These are phyloP conservation scores for Scenedesmus sp. DNA, from an alignment of 163 green algal genomes.

Conservation along the genomic window DNA sequence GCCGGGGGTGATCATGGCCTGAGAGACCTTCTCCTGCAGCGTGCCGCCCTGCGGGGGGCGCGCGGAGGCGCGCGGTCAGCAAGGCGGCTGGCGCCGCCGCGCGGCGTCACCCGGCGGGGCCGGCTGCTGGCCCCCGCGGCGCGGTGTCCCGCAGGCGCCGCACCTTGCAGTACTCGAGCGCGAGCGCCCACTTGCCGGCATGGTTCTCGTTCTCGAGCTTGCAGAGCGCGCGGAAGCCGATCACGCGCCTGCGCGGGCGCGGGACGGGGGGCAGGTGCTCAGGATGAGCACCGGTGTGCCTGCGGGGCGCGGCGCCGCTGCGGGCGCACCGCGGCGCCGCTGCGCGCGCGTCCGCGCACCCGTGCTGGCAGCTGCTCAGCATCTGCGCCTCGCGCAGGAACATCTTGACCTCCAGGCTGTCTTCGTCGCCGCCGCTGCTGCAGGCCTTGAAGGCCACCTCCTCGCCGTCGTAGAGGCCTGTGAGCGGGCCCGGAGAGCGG, in stretches of 20 bases:
- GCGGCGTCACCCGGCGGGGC: not conserved
- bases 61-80: not conserved
- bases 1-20: conserved; percentile 8
- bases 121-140: not conserved
- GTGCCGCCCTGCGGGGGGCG: not conserved
- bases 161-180: conserved; percentile 18
- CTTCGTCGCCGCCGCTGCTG: too few species aligned
- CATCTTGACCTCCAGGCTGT: too few species aligned
- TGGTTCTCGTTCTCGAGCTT: not conserved
- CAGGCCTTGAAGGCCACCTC: not conserved
- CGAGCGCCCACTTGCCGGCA: not conserved
- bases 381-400: not conserved
- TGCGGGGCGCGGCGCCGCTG: too few species aligned
- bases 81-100: not conserved
- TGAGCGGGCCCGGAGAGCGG: too few species aligned
- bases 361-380: not conserved
- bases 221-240: not conserved
- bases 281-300: too few species aligned
- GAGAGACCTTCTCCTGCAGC: not conserved
- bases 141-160: not conserved
- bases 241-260: not conserved
- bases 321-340: too few species aligned
- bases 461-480: not conserved
- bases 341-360: not conserved
- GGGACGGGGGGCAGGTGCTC: too few species aligned